phyloP scores from a whole-genome alignment of 768 basidiomycete species.

The Boletus fagicola region DNA sequence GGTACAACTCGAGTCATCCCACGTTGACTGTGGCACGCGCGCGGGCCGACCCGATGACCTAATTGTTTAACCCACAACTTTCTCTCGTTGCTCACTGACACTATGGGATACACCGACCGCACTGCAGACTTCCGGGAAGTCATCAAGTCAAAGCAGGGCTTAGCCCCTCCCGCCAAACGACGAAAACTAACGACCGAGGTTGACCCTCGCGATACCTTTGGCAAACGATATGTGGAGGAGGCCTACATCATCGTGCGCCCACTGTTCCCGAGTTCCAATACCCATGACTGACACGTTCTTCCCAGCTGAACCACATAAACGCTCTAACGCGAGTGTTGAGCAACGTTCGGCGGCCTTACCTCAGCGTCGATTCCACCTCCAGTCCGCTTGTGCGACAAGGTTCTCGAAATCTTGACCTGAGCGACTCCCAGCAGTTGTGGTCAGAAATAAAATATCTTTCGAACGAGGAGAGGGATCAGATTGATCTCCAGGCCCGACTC shows the following conservation, averaged over 20 bases:
- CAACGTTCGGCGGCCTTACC: slow-evolving; percentile 80
- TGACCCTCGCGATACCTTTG: slow-evolving; percentile 43
- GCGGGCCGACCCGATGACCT: slow-evolving; percentile 3
- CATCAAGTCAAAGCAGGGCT: slow-evolving; percentile 46
- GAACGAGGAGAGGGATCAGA: slow-evolving; percentile 93
- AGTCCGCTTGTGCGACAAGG: slow-evolving; percentile 51
- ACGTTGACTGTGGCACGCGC: not conserved
- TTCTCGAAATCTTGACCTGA: slow-evolving; percentile 56
- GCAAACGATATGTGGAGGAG: slow-evolving; percentile 70
- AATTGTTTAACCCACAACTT: not conserved
- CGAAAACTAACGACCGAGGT: slow-evolving; percentile 43
- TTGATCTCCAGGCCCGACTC: slow-evolving; percentile 88
- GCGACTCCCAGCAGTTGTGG: slow-evolving; percentile 53
- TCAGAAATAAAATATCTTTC: slow-evolving; percentile 65
- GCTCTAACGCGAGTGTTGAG: slow-evolving; percentile 70
- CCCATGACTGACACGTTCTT: slow-evolving; percentile 1
- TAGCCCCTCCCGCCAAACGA: slow-evolving; percentile 46
- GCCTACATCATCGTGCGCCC: slow-evolving; percentile 65
- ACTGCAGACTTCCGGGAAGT: slow-evolving; percentile 60
- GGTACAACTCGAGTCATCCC: not conserved
- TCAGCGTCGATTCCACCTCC: slow-evolving; percentile 67
- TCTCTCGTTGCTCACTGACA: not conserved
- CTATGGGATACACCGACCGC: slow-evolving; percentile 58
- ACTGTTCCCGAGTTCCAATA: not conserved
- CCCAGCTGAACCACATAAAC: slow-evolving; percentile 69